Base-by-base conservation (phyloP, 1,284 basidiomycete genomes). In the Microbotryum scabiosae region DNA sequence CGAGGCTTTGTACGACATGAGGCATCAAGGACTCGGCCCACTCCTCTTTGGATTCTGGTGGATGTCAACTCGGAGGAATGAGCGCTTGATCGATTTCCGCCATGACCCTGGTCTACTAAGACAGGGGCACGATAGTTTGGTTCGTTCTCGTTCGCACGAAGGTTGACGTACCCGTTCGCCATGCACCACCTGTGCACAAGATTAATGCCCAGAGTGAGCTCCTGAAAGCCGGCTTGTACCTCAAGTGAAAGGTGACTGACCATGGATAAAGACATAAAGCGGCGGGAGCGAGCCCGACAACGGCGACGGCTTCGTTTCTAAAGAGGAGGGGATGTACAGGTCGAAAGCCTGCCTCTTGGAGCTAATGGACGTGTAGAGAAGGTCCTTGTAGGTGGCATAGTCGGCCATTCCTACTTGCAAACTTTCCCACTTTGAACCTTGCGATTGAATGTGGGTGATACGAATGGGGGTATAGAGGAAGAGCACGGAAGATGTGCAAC, bases 191-290 rank as follows among this genome's bases (percentile, higher is more conserved):
- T 68, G 56, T n/a, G n/a, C 30, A 4, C 21, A 43, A 25, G 47
- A 51, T 25, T n/a, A 23, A 21, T 9, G 7, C 5, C n/a, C 21
- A 41, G 12, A 54, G 44, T 51, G 16, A 43, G 48, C 20, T 12
- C 3, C 21, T 20, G 6, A 36, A 23, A 23, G 36, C 50, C 32
- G 41, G 3, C 9, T 14, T 21, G 46, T 25, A 41, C 55, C 26
- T 6, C 4, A 5, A 20, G 10, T n/a, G 16, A 4, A 20, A 18
- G 21, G 30, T 52, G 3, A 53, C 62, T 28, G 21, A 64, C 66
- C 66, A 23, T 68, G 66, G 21, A 68, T 50, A 48, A 56, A 68
- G 41, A 68, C 62, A 32, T 60, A 54, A 6, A 68, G 60, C 4
- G 56, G 57, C 21, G 60, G 54, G 2, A 18, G 36, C 36, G 36